Evolutionary conservation across 768 basidiomycete genomes (phyloP), one percentile per base, ranked within the genome.

Genomic region (Kwoniella pini): DNA sequence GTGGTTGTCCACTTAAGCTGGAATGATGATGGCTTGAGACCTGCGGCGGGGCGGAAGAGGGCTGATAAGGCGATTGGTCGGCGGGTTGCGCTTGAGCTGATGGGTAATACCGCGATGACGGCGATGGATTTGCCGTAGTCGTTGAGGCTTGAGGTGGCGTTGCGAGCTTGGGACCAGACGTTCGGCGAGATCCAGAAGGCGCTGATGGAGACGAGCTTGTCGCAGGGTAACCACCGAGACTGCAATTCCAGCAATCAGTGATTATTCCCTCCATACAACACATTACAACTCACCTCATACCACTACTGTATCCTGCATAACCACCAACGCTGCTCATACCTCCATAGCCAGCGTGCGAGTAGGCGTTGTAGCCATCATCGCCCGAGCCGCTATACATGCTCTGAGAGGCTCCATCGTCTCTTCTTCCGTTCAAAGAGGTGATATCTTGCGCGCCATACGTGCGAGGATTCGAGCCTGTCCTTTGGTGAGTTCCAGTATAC

Each of bases 11-110:
- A 11, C 28, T 27, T 26, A 50, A 24, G 15, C 54, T 46, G n/a
- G 44, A 33, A 22, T 57, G 50, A 30, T 63, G 62, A 24, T 63
- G 62, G 27, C 45, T 57, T 19, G 33, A 21, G 11, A 57, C 48
- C 17, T 63, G 54, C 19, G 62, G 62, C 3, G 62, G 62, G n/a
- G 62, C 62, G 10, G 62, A 63, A 17, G 62, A 57, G 19, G 62
- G 55, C 28, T 63, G 55, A 33, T 63, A 57, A 17, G 62, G 62
- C 5, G 54, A 57, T 28, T 57, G 54, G 11, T 54, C 53, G n/a
- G 59, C 52, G 17, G 39, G 24, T 36, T 51, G 55, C 9, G 54
- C n/a, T 39, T 54, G 54, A 9, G 52, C 44, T 12, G 45, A 21
- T 19, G 54, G 44, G 21, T 63, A 63, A 40, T 63, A 63, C 12